Evolutionary conservation across 2,329 filamentous ascomycete species (phyloP).

Genomic region (Trichoderma aggressivum): DNA sequence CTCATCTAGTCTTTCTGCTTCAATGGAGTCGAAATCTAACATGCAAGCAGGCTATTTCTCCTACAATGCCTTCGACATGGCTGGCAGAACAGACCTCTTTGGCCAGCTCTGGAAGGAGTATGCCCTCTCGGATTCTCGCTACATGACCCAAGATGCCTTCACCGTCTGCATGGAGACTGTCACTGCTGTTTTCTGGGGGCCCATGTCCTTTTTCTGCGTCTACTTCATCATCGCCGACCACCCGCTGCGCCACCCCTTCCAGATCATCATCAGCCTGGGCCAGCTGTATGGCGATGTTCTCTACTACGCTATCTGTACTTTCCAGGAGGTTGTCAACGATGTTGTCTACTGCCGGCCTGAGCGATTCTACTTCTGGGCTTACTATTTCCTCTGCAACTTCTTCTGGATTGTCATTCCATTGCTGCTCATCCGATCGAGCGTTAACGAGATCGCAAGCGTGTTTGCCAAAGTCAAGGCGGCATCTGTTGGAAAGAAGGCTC

Average conservation of each 20-base stretch:
- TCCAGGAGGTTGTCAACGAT: conserved; percentile 39
- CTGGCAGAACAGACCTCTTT: conserved; percentile 41
- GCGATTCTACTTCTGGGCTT: conserved; percentile 50
- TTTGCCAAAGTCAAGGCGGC: conserved; percentile 30
- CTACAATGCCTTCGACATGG: conserved; percentile 41
- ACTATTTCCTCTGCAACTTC: conserved; percentile 50
- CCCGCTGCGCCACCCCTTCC: conserved; percentile 47
- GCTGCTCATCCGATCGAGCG: conserved; percentile 31
- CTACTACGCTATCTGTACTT: conserved; percentile 48
- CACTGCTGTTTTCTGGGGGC: conserved; percentile 52
- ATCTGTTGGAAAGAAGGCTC: conserved; percentile 26
- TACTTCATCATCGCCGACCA: conserved; percentile 42
- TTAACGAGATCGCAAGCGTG: conserved; percentile 24
- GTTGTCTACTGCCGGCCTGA: conserved; percentile 50
- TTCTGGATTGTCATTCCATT: conserved; percentile 53
- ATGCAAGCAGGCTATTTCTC: conserved; percentile 46
- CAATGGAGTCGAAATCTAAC: neutral
- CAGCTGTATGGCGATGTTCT: conserved; percentile 52
- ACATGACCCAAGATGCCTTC: conserved; percentile 51
- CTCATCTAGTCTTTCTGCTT: neutral
- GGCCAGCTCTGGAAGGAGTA: conserved; percentile 59
- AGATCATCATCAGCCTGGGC: conserved; percentile 45
- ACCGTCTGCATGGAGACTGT: conserved; percentile 55
- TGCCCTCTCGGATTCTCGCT: conserved; percentile 54
- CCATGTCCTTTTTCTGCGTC: conserved; percentile 47